Evolutionary conservation across 1,284 basidiomycete genomes (phyloP), one percentile per base, ranked within the genome.

Genomic region (Fomitiporia mediterranea): DNA sequence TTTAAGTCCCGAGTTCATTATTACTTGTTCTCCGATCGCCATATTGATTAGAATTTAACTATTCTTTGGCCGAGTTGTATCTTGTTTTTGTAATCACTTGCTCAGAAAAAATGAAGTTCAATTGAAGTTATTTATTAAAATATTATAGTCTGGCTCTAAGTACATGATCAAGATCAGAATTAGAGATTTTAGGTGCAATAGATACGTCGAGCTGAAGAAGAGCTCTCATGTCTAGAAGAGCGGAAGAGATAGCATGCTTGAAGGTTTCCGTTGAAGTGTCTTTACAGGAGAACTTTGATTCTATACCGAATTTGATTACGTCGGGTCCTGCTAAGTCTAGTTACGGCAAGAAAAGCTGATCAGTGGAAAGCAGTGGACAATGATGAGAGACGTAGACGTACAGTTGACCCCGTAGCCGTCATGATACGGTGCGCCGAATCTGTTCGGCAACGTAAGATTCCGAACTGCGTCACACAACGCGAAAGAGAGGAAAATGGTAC

Each of bases 351-450:
- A 9, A 44, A 54, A 53, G 54, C 53, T 3, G 9, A 48, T 64
- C 27, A 35, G 48, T 40, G 15, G 34, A 43, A 46, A 38, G 55
- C 4, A 27, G 55, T 7, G 40, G 30, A 28, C 13, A 39, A 15
- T 23, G 34, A 34, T 57, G 15, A 43, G 51, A 13, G 28, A 34
- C n/a, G 42, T 23, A 25, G n/a, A 76, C 88, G 66, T 68, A 94
- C 91, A 96, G 67, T 92, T 96, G 64, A 95, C 88, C 2, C 94
- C 93, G 74, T 94, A 96, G 4, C 94, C 93, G 73, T 94, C 87
- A 32, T 81, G 76, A 72, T 86, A 93, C 4, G 75, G 71, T 2
- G 91, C 73, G 7, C 93, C 91, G 69, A 95, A 95, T 5, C 84
- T 85, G 39, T 23, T 19, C 38, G 50, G 28, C 21, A 65, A 66